phyloP scores from a whole-genome alignment of 768 basidiomycete genomes.

The Suillus brevipes region DNA sequence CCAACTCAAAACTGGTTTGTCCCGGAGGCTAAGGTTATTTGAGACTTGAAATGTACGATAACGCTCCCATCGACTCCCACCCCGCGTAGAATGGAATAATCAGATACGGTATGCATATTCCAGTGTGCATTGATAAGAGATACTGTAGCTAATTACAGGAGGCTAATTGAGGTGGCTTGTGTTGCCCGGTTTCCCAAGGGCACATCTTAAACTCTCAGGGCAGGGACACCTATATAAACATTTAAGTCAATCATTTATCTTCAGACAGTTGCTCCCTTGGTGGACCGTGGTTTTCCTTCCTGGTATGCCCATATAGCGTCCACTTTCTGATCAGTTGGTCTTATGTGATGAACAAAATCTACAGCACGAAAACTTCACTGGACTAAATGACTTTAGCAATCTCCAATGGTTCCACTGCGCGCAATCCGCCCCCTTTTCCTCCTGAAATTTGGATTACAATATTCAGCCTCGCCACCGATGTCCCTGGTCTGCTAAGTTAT shows the following conservation, averaged over 20 bases:
- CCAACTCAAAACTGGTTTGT: neutral
- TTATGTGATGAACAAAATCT: neutral
- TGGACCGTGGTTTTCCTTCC: neutral
- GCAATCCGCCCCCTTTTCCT: constrained; percentile 16
- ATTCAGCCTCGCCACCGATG: constrained; percentile 22
- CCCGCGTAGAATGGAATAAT: neutral
- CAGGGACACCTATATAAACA: constrained; percentile 12
- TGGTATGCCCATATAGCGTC: neutral
- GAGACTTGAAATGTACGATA: neutral
- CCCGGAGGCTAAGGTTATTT: neutral
- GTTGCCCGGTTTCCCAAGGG: constrained; percentile 2
- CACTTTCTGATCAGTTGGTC: neutral
- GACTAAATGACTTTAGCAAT: constrained; percentile 15
- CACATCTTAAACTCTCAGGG: constrained; percentile 18
- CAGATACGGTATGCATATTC: neutral
- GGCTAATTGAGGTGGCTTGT: neutral
- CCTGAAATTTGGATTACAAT: constrained; percentile 32
- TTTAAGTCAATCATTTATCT: constrained; percentile 3
- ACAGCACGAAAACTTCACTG: neutral
- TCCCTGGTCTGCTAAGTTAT: constrained; percentile 15
- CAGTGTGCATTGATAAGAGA: neutral
- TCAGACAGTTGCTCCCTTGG: neutral
- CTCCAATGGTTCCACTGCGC: constrained; percentile 1
- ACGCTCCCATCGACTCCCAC: neutral
- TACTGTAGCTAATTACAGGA: neutral